A percentile compares a stretch with the other conserved stretches of the same genome.
Evolutionary conservation across 805 yeast genomes (phyloP).

Genomic region (Barnettozyma botsteinii): DNA sequence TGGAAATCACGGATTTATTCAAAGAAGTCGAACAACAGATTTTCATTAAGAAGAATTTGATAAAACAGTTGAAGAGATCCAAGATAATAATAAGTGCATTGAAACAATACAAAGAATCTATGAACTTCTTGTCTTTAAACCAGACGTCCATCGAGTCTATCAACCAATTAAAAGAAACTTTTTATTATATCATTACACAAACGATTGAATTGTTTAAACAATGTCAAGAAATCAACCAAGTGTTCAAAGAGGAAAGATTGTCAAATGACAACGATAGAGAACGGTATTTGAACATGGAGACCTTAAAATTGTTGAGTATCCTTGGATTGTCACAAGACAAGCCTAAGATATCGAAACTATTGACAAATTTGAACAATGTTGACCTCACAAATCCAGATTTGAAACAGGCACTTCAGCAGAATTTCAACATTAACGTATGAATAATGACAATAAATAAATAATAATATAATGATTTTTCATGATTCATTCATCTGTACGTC

Average conservation of each 20-base stretch:
- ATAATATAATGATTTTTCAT: neutral
- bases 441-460: neutral
- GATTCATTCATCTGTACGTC: neutral
- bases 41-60: conserved; percentile 35
- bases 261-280: conserved; percentile 30
- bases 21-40: conserved; percentile 39
- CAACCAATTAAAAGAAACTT: conserved; percentile 34
- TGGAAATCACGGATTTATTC: conserved; percentile 29
- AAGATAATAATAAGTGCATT: conserved; percentile 31
- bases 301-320: conserved; percentile 27
- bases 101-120: conserved; percentile 27
- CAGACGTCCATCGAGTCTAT: conserved; percentile 1
- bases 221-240: conserved; percentile 9
- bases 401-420: conserved; percentile 15
- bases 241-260: neutral
- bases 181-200: conserved; percentile 40
- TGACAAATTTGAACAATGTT: conserved; percentile 18
- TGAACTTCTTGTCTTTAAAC: conserved; percentile 26
- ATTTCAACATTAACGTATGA: conserved; percentile 12
- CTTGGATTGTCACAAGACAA: conserved; percentile 21
- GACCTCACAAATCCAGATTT: conserved; percentile 18
- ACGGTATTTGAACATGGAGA: conserved; percentile 34
- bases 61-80: conserved; percentile 35
- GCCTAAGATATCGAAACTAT: conserved; percentile 18
- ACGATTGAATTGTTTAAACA: conserved; percentile 28